Base-by-base conservation (phyloP, 129 eudicot species). In the Tanacetum coccineum region DNA sequence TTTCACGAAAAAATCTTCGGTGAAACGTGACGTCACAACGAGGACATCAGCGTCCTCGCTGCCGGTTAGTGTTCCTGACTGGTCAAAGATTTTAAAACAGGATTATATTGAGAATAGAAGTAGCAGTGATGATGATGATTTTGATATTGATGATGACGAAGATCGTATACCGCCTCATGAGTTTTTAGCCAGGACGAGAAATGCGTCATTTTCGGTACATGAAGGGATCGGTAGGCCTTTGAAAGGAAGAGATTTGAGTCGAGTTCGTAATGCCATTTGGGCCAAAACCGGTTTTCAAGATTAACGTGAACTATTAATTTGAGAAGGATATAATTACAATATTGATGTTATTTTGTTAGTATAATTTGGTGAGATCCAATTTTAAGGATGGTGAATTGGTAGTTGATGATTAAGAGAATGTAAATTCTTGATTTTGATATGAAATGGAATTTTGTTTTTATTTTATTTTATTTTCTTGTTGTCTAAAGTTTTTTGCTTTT, bases 111-210 rank as follows among this genome's bases (percentile, higher is more conserved):
- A 79, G 18, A 83, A 78, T 26, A 77, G 97, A 22, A 60, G 72
- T 4, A 56, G 76, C 13, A 80, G 77, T 61, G 84, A 78, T 42
- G 83, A 73, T 7, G 82, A 77, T 14, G 82, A 63, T 40, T 78
- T 53, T 12, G 73, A 49, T 14, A 49, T 72, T 28, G 80, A 66
- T 42, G 89, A 53, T 9, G 74, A 45, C 6, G 96, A 81, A 13
- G 74, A 78, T 59, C 79, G 95, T 77, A 76, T 90, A 30, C 97
- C 95, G 74, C 97, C 97, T 74, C 97, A 90, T 58, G 97, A 90
- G 89, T 80, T 76, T 56, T 13, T 88, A 72, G 96, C 91, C 75
- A 72, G 91, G 83, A 87, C 81, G 70, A 71, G 95, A 55, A 84
- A 75, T 49, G 86, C 90, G 62, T 83, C 96, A 1, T 79, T 74